Conservation (phyloP, 2,329 filamentous ascomycete species). For the Hymenoscyphus linearis region DNA sequence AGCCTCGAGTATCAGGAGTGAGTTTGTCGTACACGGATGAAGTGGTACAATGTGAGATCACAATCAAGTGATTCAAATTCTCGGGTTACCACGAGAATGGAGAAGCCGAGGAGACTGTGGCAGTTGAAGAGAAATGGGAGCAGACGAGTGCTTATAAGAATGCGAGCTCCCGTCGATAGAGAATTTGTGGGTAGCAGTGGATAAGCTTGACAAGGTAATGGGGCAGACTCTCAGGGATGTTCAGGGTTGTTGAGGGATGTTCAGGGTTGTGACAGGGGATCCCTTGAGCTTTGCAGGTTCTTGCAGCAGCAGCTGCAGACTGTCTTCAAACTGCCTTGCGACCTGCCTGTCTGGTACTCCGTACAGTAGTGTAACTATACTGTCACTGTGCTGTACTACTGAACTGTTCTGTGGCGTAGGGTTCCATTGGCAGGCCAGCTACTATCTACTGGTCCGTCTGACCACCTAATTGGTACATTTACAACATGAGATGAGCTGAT, state of each 20-base stretch:
- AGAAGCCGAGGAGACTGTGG: neutral
- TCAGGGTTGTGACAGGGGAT: neutral
- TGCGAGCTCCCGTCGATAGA: neutral
- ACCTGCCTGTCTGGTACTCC: conserved; percentile 1
- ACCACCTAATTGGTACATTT: too few species aligned
- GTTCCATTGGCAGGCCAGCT: too few species aligned
- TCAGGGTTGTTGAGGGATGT: too few species aligned
- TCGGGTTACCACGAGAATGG: neutral
- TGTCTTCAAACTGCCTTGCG: too few species aligned
- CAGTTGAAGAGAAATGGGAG: neutral
- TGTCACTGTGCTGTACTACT: neutral
- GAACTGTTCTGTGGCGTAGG: too few species aligned
- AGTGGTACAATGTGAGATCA: neutral
- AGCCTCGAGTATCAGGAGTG: neutral
- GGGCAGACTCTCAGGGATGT: neutral
- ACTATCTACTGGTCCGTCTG: too few species aligned
- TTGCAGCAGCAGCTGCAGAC: too few species aligned
- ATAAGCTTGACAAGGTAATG: neutral
- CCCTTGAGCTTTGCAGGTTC: neutral
- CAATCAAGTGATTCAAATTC: neutral
- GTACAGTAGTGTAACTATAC: neutral
- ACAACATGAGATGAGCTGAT: too few species aligned
- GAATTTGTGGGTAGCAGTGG: neutral
- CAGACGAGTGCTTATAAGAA: conserved; percentile 1
- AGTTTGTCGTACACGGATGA: neutral